Percentiles rank a stretch among this genome's conserved stretches.
Conservation (phyloP, 176 grass and related monocot species). For the Triticum dicoccoides region DNA sequence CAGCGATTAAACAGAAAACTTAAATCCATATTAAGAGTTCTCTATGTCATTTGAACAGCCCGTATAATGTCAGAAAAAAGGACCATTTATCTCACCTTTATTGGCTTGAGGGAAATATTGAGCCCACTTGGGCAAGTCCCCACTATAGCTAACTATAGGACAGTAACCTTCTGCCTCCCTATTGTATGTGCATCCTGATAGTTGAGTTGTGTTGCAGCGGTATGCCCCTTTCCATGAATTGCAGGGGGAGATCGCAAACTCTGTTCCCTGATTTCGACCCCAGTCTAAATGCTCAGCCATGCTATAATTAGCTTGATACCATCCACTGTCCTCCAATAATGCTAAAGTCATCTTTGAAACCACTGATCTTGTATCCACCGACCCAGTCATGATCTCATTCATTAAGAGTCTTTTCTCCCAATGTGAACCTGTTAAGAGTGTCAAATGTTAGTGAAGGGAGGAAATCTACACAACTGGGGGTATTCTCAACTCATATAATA, state of each 20-base stretch:
- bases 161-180: slow-evolving; percentile 99
- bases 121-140: slow-evolving; percentile 95
- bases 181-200: slow-evolving; percentile 98
- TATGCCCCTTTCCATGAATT: slow-evolving; percentile 94
- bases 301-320: slow-evolving; percentile 99
- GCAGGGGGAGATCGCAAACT: slow-evolving; percentile 83
- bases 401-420: slow-evolving; percentile 99
- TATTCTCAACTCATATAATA: slow-evolving; percentile 9
- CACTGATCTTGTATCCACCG: slow-evolving; percentile 94
- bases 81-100: slow-evolving; percentile 59
- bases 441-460: slow-evolving; percentile 7
- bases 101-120: slow-evolving; percentile 92
- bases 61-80: not conserved
- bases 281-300: slow-evolving; percentile 94
- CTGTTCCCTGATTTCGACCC: slow-evolving; percentile 95
- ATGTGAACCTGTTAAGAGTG: slow-evolving; percentile 65
- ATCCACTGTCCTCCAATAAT: slow-evolving; percentile 97
- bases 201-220: slow-evolving; percentile 86
- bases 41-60: not conserved
- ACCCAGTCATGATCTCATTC: slow-evolving; percentile 99
- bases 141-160: slow-evolving; percentile 97
- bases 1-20: not conserved
- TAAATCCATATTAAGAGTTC: not conserved
- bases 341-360: slow-evolving; percentile 99
- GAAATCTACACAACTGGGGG: slow-evolving; percentile 3